These are phyloP conservation scores for Phytophthora pini DNA, from an alignment of 352 stramenopile genomes.

Conservation along the genomic window DNA sequence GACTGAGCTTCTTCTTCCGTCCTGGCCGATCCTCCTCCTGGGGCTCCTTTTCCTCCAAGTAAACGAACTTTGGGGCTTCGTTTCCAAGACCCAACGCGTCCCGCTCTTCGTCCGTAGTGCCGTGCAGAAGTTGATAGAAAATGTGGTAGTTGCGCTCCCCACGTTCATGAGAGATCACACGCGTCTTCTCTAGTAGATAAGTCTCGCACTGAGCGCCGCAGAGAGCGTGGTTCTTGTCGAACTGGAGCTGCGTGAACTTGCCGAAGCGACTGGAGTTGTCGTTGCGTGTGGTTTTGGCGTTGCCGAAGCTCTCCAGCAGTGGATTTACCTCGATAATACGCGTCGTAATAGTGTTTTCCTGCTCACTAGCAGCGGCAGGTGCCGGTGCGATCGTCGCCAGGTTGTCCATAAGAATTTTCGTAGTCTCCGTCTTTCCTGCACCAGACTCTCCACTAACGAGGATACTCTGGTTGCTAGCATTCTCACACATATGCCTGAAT, in stretches of 20 bases:
- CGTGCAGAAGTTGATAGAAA: slow-evolving; percentile 93
- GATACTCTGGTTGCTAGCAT: slow-evolving; percentile 80
- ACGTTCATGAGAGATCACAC: slow-evolving; percentile 91
- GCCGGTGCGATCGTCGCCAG: slow-evolving; percentile 74
- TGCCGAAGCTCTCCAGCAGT: slow-evolving; percentile 98
- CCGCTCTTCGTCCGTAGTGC: slow-evolving; percentile 48
- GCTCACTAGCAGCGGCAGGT: slow-evolving; percentile 12
- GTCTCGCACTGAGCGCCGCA: slow-evolving; percentile 93
- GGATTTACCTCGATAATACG: slow-evolving; percentile 97
- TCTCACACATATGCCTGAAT: slow-evolving; percentile 68
- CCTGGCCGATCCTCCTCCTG: slow-evolving; percentile 30
- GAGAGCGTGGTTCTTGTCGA: slow-evolving; percentile 80
- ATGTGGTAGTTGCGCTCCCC: slow-evolving; percentile 97
- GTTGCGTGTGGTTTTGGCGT: slow-evolving; percentile 97
- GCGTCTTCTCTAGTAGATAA: slow-evolving; percentile 97
- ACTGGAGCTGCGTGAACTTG: slow-evolving; percentile 97
- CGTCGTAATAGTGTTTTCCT: slow-evolving; percentile 63
- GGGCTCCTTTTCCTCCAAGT: slow-evolving; percentile 52
- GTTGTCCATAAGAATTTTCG: slow-evolving; percentile 92
- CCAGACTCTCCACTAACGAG: slow-evolving; percentile 88
- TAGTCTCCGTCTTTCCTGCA: slow-evolving; percentile 95
- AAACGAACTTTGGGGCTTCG: slow-evolving; percentile 46
- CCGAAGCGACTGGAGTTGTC: slow-evolving; percentile 97
- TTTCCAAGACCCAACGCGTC: slow-evolving; percentile 49
- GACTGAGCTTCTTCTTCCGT: slow-evolving; percentile 18